These are phyloP conservation scores for Naumovozyma castellii DNA, from an alignment of 805 yeast species.

Conservation along the genomic window DNA sequence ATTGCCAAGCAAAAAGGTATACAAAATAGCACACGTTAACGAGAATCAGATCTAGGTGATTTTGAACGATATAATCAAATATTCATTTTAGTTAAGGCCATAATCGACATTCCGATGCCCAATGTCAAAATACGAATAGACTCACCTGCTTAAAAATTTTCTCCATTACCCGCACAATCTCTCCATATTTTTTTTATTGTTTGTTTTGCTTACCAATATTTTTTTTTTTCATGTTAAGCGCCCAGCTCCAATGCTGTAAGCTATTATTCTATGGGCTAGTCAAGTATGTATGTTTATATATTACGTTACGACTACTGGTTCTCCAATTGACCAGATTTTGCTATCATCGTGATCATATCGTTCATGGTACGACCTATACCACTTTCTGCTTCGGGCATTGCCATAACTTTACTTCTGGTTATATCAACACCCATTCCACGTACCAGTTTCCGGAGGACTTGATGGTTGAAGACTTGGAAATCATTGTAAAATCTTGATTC, in stretches of 20 bases:
- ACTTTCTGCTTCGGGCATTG: slow-evolving; percentile 16
- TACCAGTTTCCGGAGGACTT: slow-evolving; percentile 36
- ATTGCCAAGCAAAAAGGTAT: not conserved
- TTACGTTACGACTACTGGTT: too few species aligned
- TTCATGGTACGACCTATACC: slow-evolving; percentile 17
- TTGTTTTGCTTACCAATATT: not conserved
- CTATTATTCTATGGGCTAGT: too few species aligned
- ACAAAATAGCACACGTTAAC: too few species aligned
- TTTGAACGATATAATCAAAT: too few species aligned
- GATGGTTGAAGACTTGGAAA: slow-evolving; percentile 35
- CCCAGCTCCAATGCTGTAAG: not conserved
- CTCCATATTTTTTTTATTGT: not conserved
- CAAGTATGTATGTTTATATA: too few species aligned
- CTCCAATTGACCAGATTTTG: too few species aligned
- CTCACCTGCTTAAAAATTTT: not conserved
- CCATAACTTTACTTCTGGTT: slow-evolving; percentile 14
- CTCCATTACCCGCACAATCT: not conserved
- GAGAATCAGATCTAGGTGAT: too few species aligned
- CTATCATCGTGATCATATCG: slow-evolving; percentile 12
- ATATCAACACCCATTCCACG: slow-evolving; percentile 14
- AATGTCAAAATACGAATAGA: not conserved
- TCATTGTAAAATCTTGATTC: slow-evolving; percentile 57
- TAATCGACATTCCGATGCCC: not conserved
- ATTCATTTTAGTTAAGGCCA: too few species aligned
- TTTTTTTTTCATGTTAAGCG: not conserved